phyloP scores from a whole-genome alignment of 2,329 filamentous ascomycete species.

The Aspergillus sp. region DNA sequence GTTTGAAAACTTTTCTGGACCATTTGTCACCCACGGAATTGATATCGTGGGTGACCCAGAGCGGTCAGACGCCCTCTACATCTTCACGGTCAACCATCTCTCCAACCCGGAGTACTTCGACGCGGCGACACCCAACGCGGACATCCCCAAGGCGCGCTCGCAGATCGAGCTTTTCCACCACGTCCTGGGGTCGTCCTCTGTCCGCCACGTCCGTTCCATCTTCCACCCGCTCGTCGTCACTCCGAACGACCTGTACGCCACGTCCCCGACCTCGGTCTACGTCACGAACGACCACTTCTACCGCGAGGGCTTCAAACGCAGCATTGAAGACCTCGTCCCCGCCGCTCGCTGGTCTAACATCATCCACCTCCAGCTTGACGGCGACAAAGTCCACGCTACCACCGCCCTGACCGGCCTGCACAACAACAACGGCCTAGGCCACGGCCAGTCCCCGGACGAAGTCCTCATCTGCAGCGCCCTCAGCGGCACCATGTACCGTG shows the following conservation, averaged over 20 bases:
- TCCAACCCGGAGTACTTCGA: constrained; percentile 46
- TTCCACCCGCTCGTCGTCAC: constrained; percentile 53
- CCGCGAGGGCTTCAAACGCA: constrained; percentile 46
- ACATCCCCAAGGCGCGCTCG: constrained; percentile 45
- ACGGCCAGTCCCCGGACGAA: constrained; percentile 39
- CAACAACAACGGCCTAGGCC: constrained; percentile 58
- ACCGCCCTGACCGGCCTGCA: constrained; percentile 44
- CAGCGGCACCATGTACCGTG: constrained; percentile 49
- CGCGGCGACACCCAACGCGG: constrained; percentile 11
- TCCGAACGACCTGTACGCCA: constrained; percentile 58
- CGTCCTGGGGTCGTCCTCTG: constrained; percentile 40
- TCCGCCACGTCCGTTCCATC: constrained; percentile 53
- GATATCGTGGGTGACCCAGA: constrained; percentile 55
- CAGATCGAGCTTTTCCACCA: constrained; percentile 60
- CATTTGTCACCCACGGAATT: constrained; percentile 61
- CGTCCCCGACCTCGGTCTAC: constrained; percentile 49
- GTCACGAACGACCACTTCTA: constrained; percentile 62
- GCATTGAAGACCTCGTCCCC: constrained; percentile 47
- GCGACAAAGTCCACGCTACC: constrained; percentile 32
- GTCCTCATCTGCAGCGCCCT: constrained; percentile 38
- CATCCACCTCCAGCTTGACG: constrained; percentile 44
- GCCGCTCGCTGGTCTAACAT: constrained; percentile 50
- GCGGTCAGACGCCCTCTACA: constrained; percentile 49
- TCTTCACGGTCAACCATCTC: constrained; percentile 60
- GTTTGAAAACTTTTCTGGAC: constrained; percentile 51